phyloP scores from a whole-genome alignment of 2,329 filamentous ascomycete species.

The Sarocladium oryzae region DNA sequence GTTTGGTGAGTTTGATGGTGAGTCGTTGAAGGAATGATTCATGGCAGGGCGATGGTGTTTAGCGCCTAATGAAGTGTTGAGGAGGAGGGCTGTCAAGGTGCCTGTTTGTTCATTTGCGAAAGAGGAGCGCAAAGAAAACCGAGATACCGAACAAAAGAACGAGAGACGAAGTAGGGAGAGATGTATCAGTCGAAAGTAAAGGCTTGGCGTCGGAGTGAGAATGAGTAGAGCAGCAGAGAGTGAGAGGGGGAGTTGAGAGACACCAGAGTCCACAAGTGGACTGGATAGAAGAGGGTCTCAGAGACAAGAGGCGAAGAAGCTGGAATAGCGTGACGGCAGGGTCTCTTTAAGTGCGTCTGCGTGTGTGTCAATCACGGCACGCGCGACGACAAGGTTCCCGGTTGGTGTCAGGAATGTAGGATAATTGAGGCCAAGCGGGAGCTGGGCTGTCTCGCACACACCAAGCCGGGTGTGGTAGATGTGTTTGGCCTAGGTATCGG shows the following conservation, averaged over 20 bases:
- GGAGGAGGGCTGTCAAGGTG: no score
- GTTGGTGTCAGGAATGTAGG: constrained; percentile 1
- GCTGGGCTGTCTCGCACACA: neutral
- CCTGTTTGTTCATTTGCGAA: neutral
- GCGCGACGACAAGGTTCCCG: constrained; percentile 2
- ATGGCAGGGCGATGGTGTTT: neutral
- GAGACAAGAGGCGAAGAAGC: neutral
- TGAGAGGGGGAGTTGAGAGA: no score
- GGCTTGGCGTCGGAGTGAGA: no score
- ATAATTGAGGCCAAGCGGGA: neutral
- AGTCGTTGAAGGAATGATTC: neutral
- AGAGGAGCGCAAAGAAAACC: no score
- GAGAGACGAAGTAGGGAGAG: no score
- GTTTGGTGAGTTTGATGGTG: constrained; percentile 2
- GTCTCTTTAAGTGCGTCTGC: neutral
- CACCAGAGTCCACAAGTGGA: neutral
- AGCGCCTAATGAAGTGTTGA: no score
- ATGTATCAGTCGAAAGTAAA: no score
- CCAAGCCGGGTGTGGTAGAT: neutral
- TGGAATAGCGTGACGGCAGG: neutral
- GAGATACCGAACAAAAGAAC: no score
- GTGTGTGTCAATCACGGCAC: neutral
- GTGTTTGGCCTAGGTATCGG: neutral
- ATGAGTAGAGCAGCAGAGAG: no score
- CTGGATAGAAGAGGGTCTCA: neutral